Evolutionary conservation across 2,329 filamentous ascomycete genomes (phyloP).

Genomic region (Aspergillus pseudoterreus): DNA sequence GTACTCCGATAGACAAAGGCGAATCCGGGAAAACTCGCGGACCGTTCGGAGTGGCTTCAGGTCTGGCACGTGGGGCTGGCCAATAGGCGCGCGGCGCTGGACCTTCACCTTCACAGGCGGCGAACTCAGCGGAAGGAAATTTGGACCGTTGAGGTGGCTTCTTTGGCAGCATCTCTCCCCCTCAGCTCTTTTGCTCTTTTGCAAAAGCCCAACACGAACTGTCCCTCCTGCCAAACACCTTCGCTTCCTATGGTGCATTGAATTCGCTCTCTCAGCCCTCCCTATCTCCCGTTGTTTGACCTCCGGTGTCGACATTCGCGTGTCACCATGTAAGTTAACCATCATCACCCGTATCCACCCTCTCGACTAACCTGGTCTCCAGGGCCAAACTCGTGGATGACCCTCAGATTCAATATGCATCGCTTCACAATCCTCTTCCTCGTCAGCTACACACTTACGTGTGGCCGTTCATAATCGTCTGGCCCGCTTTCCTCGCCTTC

Average conservation of each 20-base stretch:
- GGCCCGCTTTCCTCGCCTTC: conserved; percentile 86
- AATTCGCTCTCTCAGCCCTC: conserved; percentile 4
- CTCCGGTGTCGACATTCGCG: conserved; percentile 28
- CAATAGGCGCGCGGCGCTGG: conserved; percentile 15
- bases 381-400: conserved; percentile 88
- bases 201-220: neutral
- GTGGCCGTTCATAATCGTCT: conserved; percentile 88
- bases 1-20: neutral
- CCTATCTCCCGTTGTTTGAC: conserved; percentile 19
- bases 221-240: conserved; percentile 3
- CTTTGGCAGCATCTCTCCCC: conserved; percentile 10
- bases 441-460: conserved; percentile 80
- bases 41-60: conserved; percentile 6
- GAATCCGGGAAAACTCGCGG: conserved; percentile 14
- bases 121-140: conserved; percentile 19
- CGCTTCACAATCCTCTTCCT: conserved; percentile 82
- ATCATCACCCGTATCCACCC: conserved; percentile 2
- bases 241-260: conserved; percentile 24
- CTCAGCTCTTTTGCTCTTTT: conserved; percentile 1
- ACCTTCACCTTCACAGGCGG: conserved; percentile 13
- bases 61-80: conserved; percentile 16
- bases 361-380: conserved; percentile 12
- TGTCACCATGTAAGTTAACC: conserved; percentile 29
- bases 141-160: conserved; percentile 27
- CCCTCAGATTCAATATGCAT: conserved; percentile 80